Conservation (phyloP, 805 yeast genomes). For the Saturnispora zaruensis region DNA sequence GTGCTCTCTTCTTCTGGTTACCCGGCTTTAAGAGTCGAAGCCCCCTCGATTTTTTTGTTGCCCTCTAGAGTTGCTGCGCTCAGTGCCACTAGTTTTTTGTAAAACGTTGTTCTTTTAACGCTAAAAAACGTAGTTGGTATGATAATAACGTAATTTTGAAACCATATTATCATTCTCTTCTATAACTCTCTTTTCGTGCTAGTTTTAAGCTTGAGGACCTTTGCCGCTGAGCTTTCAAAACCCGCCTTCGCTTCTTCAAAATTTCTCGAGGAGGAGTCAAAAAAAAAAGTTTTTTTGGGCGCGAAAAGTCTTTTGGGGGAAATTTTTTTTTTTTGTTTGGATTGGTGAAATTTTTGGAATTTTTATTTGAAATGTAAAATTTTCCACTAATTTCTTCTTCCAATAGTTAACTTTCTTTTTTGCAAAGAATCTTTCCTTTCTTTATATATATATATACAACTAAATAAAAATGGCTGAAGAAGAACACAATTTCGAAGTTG, state of each 20-base stretch:
- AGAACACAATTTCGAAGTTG: constrained; percentile 88
- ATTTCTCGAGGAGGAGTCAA: background rate
- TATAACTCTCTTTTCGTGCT: too few species aligned
- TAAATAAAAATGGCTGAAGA: constrained; percentile 27
- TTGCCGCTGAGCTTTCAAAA: background rate
- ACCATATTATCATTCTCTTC: too few species aligned
- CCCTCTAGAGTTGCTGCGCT: background rate
- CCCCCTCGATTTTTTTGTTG: background rate
- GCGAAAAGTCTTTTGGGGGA: background rate
- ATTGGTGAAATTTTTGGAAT: background rate
- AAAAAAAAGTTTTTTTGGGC: background rate
- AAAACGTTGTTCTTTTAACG: too few species aligned
- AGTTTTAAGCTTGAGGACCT: too few species aligned
- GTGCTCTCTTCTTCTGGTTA: background rate
- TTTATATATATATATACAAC: background rate
- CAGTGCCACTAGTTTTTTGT: background rate
- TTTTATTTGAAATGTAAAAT: background rate
- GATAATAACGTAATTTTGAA: too few species aligned
- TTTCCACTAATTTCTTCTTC: constrained; percentile 1
- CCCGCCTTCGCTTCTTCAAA: background rate
- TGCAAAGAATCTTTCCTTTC: background rate
- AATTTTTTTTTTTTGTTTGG: background rate
- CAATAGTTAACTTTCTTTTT: constrained; percentile 1
- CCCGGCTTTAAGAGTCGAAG: background rate
- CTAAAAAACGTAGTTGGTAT: too few species aligned